phyloP scores from a whole-genome alignment of 1,284 basidiomycete species.

The Trichosporon sp. region DNA sequence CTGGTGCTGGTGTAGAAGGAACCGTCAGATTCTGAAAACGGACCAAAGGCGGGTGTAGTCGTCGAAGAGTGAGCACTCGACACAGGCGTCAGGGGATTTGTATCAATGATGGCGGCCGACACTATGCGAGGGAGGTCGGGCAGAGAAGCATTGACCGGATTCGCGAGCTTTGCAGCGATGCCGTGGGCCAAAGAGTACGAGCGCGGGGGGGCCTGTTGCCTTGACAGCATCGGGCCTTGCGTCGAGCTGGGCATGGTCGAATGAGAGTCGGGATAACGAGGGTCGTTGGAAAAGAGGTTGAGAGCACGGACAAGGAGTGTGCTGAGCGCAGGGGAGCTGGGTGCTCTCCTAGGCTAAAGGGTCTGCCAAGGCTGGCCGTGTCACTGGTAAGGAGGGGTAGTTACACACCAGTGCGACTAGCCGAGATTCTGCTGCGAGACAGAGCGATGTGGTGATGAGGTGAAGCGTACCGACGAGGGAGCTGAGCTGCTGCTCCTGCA shows the following conservation, averaged over 20 bases:
- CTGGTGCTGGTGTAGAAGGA: neutral
- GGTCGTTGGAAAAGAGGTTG: neutral
- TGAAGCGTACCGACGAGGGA: neutral
- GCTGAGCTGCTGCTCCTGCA: neutral
- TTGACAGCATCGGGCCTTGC: neutral
- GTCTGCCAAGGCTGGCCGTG: neutral
- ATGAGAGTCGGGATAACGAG: neutral
- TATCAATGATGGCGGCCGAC: neutral
- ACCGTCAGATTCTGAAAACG: neutral
- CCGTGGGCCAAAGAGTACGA: neutral
- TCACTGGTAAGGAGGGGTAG: neutral
- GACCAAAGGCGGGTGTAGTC: neutral
- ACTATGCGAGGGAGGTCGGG: neutral
- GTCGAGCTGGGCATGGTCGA: neutral
- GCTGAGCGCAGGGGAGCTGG: neutral
- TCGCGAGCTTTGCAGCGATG: neutral
- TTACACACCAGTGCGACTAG: neutral
- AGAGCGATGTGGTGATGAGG: neutral
- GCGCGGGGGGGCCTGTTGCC: neutral
- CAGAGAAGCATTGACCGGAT: neutral
- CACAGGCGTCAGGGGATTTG: neutral
- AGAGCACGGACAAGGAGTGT: conserved; percentile 2
- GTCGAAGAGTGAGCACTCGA: neutral
- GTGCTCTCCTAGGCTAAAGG: neutral
- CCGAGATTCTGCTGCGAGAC: neutral